Percentiles rank a stretch among this genome's conserved stretches.
These are phyloP conservation scores for Letharia lupina DNA, from an alignment of 495 filamentous ascomycete genomes.

Conservation along the genomic window DNA sequence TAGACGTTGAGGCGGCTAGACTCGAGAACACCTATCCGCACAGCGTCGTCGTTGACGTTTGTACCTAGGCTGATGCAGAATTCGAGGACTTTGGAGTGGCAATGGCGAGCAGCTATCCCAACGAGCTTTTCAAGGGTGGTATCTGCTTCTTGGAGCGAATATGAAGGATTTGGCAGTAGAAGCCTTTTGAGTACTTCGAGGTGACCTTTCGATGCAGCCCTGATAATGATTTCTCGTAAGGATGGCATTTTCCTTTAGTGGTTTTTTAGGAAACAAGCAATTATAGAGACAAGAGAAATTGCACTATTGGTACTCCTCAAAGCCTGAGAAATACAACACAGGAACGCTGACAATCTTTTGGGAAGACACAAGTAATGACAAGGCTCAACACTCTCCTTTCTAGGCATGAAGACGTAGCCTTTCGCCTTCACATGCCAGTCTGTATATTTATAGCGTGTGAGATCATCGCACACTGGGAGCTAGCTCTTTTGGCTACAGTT, in stretches of 20 bases:
- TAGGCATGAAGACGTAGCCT: background rate
- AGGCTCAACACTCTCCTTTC: background rate
- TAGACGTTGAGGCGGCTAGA: slow-evolving; percentile 1
- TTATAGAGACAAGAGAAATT: background rate
- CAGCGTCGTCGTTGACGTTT: background rate
- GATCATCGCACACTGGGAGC: background rate
- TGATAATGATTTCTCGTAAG: background rate
- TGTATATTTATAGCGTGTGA: background rate
- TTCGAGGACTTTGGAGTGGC: background rate
- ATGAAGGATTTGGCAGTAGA: background rate
- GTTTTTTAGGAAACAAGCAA: background rate
- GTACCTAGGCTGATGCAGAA: background rate
- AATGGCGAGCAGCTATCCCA: background rate
- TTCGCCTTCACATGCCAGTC: background rate
- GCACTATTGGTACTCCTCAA: background rate
- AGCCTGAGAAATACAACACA: background rate
- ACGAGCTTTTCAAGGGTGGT: background rate
- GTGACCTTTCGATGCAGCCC: background rate
- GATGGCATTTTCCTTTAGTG: background rate
- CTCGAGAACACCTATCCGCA: background rate
- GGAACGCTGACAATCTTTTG: background rate
- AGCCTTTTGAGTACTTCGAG: background rate
- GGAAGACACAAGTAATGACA: background rate
- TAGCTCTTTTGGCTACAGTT: background rate
- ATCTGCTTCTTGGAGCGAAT: background rate